Base-by-base conservation (phyloP, 139 green algal species). In the Yamagishiella unicocca region DNA sequence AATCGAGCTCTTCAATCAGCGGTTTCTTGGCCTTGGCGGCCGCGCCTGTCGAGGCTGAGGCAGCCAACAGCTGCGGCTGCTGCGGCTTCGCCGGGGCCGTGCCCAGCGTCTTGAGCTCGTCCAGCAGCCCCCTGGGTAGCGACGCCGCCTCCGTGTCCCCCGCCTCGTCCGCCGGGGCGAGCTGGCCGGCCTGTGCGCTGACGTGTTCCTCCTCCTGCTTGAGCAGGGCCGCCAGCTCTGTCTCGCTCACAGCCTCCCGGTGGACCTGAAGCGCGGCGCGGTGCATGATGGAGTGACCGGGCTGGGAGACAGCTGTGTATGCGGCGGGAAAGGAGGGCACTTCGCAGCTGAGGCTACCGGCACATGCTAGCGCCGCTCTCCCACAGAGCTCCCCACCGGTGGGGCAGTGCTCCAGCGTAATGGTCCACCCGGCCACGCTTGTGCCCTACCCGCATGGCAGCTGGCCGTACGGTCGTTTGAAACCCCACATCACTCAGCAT, bases 1-100 rank as follows among this genome's bases (percentile, higher is more conserved):
- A 80, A 17, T 86, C 62, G 4, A 86, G 43, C 64, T 86, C 80
- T 64, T 86, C 43, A 40, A 86, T 86, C 43, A 86, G 80, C 38
- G 62, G 21, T 64, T 67, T 67, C 62, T 46, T 85, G 2, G 17
- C 8, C 42, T 7, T 50, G 2, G 4, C 21, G 1, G 5, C 31
- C 33, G 29, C 78, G 5, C 4, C 79, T 0, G 31, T n/a, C 12
- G 38, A 37, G 0, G 4, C 79, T 40, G 40, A 25, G 25, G 1
- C 38, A 10, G 1, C 42, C 55, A 3, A 0, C 35, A 1, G n/a
- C 50, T 66, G 35, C 46, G 5, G 35, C 10, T 19, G 35, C 14
- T 45, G 1, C 0, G 19, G 37, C 54, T 53, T 73, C 7, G 54
- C 24, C 53, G 33, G n/a, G 10, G 2, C 0, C 42, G 61, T 50